Percentiles rank a stretch among this genome's conserved stretches.
Evolutionary conservation across 176 grass and related monocot species (phyloP).

Genomic region (Puya raimondii): DNA sequence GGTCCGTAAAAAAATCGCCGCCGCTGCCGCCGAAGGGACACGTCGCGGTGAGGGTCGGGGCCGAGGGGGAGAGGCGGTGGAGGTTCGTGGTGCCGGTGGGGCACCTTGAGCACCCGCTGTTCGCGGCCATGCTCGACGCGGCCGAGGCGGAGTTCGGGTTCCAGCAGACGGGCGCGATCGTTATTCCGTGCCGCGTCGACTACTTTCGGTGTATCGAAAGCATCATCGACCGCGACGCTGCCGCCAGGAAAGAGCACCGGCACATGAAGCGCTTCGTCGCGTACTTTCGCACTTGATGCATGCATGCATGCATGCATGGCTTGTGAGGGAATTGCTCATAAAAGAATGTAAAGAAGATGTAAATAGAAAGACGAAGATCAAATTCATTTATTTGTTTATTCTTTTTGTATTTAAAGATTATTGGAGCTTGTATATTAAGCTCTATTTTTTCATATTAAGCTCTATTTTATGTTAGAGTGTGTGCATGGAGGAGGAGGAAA

Average conservation of each 20-base stretch:
- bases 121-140: slow-evolving; percentile 53
- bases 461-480: too few species aligned
- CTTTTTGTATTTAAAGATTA: too few species aligned
- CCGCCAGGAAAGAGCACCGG: slow-evolving; percentile 15
- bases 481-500: too few species aligned
- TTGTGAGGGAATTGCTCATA: too few species aligned
- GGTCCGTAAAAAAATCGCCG: too few species aligned
- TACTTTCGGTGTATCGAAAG: slow-evolving; percentile 57
- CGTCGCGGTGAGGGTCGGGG: slow-evolving; percentile 60
- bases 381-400: too few species aligned
- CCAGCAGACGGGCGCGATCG: slow-evolving; percentile 55
- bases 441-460: too few species aligned
- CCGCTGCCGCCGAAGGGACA: slow-evolving; percentile 59
- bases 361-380: too few species aligned
- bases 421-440: too few species aligned
- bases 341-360: too few species aligned
- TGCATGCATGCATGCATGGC: too few species aligned
- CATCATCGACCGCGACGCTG: slow-evolving; percentile 49
- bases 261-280: slow-evolving; percentile 54
- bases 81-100: slow-evolving; percentile 69
- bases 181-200: slow-evolving; percentile 76
- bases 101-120: slow-evolving; percentile 79
- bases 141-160: slow-evolving; percentile 81
- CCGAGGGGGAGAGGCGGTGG: slow-evolving; percentile 57
- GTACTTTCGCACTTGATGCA: slow-evolving; percentile 59